Conservation (phyloP, 1,284 basidiomycete genomes). For the Polyporus tsugae region DNA sequence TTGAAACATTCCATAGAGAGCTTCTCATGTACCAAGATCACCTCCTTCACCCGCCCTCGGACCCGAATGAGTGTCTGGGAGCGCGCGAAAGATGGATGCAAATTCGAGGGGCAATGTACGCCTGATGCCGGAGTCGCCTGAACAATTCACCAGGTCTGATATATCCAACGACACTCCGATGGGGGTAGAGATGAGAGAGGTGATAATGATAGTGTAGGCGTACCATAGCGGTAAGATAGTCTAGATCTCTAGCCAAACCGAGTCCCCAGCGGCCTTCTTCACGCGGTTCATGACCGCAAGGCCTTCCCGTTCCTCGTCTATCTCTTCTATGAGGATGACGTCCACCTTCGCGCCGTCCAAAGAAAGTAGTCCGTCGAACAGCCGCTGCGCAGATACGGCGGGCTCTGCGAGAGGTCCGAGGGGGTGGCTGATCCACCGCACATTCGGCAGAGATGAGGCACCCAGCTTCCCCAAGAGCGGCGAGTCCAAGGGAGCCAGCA, state of each 20-base stretch:
- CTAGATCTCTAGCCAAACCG: slow-evolving; percentile 49
- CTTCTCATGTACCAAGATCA: background rate
- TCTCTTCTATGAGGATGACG: slow-evolving; percentile 88
- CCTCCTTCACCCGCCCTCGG: slow-evolving; percentile 6
- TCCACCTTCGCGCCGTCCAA: slow-evolving; percentile 83
- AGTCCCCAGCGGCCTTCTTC: slow-evolving; percentile 88
- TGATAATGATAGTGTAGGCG: slow-evolving; percentile 19
- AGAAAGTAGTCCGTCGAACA: slow-evolving; percentile 90
- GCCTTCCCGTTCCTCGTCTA: slow-evolving; percentile 85
- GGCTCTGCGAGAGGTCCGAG: slow-evolving; percentile 74
- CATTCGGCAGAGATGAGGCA: slow-evolving; percentile 39
- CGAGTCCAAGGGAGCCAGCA: slow-evolving; percentile 77
- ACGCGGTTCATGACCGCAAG: slow-evolving; percentile 98
- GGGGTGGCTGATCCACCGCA: slow-evolving; percentile 62
- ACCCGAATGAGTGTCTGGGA: background rate
- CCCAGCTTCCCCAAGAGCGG: slow-evolving; percentile 52
- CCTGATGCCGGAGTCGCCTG: background rate
- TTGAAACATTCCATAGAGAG: background rate
- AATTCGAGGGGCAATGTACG: background rate
- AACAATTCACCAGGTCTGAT: background rate
- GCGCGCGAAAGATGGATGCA: background rate
- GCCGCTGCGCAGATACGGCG: slow-evolving; percentile 76
- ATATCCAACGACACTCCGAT: background rate
- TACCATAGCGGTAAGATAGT: slow-evolving; percentile 19
- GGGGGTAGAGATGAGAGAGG: background rate